These are phyloP conservation scores for Henckelia pumila DNA, from an alignment of 257 asterid species.

Conservation along the genomic window DNA sequence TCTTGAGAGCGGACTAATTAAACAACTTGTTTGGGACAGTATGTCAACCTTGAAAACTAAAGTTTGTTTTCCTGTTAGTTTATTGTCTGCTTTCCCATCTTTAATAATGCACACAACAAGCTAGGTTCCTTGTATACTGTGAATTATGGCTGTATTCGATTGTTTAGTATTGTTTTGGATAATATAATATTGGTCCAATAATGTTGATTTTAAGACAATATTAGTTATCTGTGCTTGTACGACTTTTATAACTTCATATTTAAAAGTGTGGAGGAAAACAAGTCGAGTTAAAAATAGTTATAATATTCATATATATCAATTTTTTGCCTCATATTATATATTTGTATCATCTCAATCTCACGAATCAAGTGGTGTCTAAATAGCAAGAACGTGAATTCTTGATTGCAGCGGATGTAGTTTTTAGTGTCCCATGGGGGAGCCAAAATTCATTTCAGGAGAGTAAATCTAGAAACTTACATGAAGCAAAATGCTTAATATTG, in stretches of 20 bases:
- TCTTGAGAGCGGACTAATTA: not conserved
- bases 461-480: not conserved
- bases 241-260: conserved; percentile 11
- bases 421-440: too few relatives aligned
- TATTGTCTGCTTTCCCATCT: conserved; percentile 26
- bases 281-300: too few relatives aligned
- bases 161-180: conserved; percentile 22
- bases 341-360: too few relatives aligned
- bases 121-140: conserved; percentile 24
- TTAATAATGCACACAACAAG: conserved; percentile 28
- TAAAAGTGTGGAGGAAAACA: too few relatives aligned
- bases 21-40: conserved; percentile 32
- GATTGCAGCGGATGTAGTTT: too few relatives aligned
- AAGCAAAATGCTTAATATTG: not conserved
- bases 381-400: too few relatives aligned
- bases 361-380: too few relatives aligned
- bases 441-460: too few relatives aligned
- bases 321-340: too few relatives aligned
- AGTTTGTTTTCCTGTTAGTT: conserved; percentile 29
- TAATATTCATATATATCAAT: too few relatives aligned
- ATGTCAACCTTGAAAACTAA: conserved; percentile 26
- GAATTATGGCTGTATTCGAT: conserved; percentile 13
- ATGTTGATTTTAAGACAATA: conserved; percentile 10
- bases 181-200: conserved; percentile 19
- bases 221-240: conserved; percentile 12